These are phyloP conservation scores for Aureobasidium melanogenum DNA, from an alignment of 2,329 filamentous ascomycete species.

Conservation along the genomic window DNA sequence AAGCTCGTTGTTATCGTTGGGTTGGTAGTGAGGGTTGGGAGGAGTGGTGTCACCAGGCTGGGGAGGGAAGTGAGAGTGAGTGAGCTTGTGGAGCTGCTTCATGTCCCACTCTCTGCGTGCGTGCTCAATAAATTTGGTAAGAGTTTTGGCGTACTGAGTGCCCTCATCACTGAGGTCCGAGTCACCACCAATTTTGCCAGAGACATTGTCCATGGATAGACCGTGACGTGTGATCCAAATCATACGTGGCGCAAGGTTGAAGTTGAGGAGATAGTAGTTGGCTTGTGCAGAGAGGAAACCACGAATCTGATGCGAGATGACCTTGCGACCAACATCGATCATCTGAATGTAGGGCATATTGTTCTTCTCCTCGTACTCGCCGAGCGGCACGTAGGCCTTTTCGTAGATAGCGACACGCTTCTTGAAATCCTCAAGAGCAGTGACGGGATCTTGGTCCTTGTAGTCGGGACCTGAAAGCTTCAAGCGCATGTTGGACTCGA, in stretches of 20 bases:
- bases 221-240: slow-evolving; percentile 98
- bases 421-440: slow-evolving; percentile 84
- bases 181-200: slow-evolving; percentile 85
- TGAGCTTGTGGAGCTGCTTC: slow-evolving; percentile 69
- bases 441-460: slow-evolving; percentile 79
- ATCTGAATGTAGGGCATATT: slow-evolving; percentile 95
- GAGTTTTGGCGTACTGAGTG: slow-evolving; percentile 64
- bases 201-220: slow-evolving; percentile 78
- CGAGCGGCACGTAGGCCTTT: slow-evolving; percentile 84
- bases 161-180: slow-evolving; percentile 76
- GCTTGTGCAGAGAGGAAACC: slow-evolving; percentile 90
- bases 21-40: slow-evolving; percentile 77
- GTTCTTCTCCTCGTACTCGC: slow-evolving; percentile 81
- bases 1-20: slow-evolving; percentile 30
- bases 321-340: slow-evolving; percentile 93
- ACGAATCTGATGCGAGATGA: slow-evolving; percentile 80
- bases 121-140: slow-evolving; percentile 74
- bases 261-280: slow-evolving; percentile 90
- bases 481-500: slow-evolving; percentile 94
- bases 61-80: slow-evolving; percentile 77
- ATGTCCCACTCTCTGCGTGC: slow-evolving; percentile 76
- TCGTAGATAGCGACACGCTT: slow-evolving; percentile 87
- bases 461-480: slow-evolving; percentile 96
- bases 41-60: slow-evolving; percentile 85
- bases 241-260: slow-evolving; percentile 88